Base-by-base conservation (phyloP, 805 yeast genomes). In the Debaryomyces prosopidis region DNA sequence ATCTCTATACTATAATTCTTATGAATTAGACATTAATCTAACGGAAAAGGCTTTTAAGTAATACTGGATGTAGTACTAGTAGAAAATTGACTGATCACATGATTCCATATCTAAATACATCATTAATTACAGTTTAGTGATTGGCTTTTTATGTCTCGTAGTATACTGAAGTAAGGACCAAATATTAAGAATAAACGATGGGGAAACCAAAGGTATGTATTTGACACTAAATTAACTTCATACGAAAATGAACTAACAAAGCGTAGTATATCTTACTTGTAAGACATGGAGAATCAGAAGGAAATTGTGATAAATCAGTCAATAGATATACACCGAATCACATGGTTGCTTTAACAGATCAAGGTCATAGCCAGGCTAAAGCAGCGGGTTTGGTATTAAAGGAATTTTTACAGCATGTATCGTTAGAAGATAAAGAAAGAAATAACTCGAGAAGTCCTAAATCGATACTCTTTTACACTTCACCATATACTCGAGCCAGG, bases 221-320 rank as follows among this genome's bases (percentile, higher is more conserved):
- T 11, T 23, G 5, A 7, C 11, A n/a, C 31, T 18, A 34, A 16
- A n/a, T 8, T 9, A 12, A 34, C 26, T n/a, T 31, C 11, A 9
- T 15, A 15, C 34, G 2, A n/a, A 8, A 11, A 34, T 16, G 37
- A 19, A 43, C 54, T 51, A 39, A 40, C 43, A 44, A 44, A 39
- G 23, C 38, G n/a, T 45, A 81, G 81, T 73, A 90, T 27, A 89
- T 91, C 20, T 71, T 91, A 42, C 72, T 91, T 20, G 82, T 91
- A 10, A 82, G 97, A 52, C 97, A 91, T 61, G 97, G 97, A 19
- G 97, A 91, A 59, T 85, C 94, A 4, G 95, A 88, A 58, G 95
- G 96, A 7, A 91, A 91, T 66, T 81, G 80, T 52, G 96, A 91
- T 65, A 90, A 91, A 60, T 68, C 82, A 1, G 90, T 91, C 42